Evolutionary conservation across 106 monocot species (phyloP).

Genomic region (Amphibolis antarctica): DNA sequence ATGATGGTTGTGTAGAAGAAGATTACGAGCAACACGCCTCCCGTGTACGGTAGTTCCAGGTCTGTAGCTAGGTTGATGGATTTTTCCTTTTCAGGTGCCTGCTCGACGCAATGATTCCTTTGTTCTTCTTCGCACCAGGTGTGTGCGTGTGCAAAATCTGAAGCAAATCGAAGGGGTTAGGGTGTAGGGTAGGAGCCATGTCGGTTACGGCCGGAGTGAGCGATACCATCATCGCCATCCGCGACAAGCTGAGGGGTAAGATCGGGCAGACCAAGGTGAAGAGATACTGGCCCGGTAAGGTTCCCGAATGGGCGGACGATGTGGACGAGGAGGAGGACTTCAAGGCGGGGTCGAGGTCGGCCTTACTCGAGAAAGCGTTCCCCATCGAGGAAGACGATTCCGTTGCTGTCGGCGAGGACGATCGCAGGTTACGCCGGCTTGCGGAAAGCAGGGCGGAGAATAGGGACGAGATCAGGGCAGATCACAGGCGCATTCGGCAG

Average conservation of each 20-base stretch:
- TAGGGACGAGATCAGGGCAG: slow-evolving; percentile 65
- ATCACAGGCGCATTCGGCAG: slow-evolving; percentile 73
- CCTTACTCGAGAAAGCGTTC: slow-evolving; percentile 58
- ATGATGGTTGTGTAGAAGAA: no score
- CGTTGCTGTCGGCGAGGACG: slow-evolving; percentile 28
- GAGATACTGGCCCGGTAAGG: slow-evolving; percentile 93
- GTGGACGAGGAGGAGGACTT: slow-evolving; percentile 47
- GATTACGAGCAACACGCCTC: no score
- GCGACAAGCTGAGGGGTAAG: slow-evolving; percentile 88
- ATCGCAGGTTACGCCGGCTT: slow-evolving; percentile 62
- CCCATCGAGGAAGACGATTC: slow-evolving; percentile 30
- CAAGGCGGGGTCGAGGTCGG: slow-evolving; percentile 15
- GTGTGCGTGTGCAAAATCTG: no score
- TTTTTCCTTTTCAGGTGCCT: no score
- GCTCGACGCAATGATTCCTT: no score
- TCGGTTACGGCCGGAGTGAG: slow-evolving; percentile 97
- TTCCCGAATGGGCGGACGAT: slow-evolving; percentile 89
- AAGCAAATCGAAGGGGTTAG: not conserved
- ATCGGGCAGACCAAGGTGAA: slow-evolving; percentile 98
- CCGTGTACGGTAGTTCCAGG: no score
- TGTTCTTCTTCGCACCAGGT: no score
- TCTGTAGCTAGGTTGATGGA: no score
- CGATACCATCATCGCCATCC: slow-evolving; percentile 74
- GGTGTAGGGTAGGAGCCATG: slow-evolving; percentile 35
- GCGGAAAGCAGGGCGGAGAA: slow-evolving; percentile 55